A percentile compares a stretch with the other conserved stretches of the same genome.
phyloP scores from a whole-genome alignment of 2,329 filamentous ascomycete species.

The Drechslerella stenobrocha region DNA sequence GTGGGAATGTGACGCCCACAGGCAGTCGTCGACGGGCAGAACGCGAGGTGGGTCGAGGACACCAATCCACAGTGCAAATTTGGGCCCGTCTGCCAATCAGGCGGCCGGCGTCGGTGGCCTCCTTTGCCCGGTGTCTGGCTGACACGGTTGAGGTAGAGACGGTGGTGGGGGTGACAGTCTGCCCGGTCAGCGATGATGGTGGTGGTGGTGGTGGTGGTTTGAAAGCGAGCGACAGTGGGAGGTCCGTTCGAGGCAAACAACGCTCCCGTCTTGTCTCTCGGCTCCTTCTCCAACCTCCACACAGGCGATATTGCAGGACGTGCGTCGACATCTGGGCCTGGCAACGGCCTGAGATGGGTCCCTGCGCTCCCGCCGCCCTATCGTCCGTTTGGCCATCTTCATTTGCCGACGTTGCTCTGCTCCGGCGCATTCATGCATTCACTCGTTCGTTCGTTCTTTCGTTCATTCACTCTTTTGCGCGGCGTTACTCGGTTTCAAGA shows the following conservation, averaged over 20 bases:
- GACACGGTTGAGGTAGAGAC: too few species aligned
- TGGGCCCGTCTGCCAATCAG: constrained; percentile 40
- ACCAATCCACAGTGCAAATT: constrained; percentile 26
- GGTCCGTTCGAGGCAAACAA: constrained; percentile 9
- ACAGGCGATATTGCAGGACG: constrained; percentile 16
- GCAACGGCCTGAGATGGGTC: constrained; percentile 33
- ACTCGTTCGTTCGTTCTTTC: too few species aligned
- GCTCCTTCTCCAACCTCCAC: constrained; percentile 42
- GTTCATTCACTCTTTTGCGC: constrained; percentile 17
- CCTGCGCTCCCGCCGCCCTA: constrained; percentile 37
- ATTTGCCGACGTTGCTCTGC: too few species aligned
- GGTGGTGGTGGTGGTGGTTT: neutral
- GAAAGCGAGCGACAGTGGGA: too few species aligned
- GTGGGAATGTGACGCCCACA: neutral
- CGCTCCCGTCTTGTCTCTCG: constrained; percentile 41
- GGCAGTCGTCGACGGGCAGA: constrained; percentile 27
- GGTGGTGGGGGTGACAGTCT: too few species aligned
- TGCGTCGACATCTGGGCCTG: constrained; percentile 13
- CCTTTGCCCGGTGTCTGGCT: too few species aligned
- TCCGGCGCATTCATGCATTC: too few species aligned
- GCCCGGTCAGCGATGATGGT: too few species aligned
- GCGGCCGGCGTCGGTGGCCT: neutral
- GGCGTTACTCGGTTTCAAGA: constrained; percentile 44
- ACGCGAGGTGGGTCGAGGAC: constrained; percentile 34
- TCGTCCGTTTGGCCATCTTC: too few species aligned